phyloP scores from a whole-genome alignment of 2,329 filamentous ascomycete genomes.

The Sordariomycetes sp. region DNA sequence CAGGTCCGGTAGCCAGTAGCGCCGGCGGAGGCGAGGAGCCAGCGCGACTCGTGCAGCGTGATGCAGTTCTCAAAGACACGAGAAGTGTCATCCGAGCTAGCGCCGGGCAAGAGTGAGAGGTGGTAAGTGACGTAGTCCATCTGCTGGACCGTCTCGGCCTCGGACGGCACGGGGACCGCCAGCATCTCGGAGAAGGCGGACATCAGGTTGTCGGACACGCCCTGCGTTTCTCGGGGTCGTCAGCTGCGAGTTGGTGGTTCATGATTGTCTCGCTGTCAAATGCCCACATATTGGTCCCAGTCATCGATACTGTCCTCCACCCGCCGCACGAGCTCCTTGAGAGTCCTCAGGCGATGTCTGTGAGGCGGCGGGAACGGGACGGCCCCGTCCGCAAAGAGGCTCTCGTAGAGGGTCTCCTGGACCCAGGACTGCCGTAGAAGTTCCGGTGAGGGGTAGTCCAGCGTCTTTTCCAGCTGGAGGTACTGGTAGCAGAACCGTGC shows the following conservation, averaged over 20 bases:
- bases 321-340: slow-evolving; percentile 61
- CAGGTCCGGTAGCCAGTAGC: slow-evolving; percentile 72
- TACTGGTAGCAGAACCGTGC: slow-evolving; percentile 62
- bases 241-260: not conserved
- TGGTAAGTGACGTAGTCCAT: slow-evolving; percentile 68
- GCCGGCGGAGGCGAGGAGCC: slow-evolving; percentile 57
- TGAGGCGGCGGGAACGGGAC: slow-evolving; percentile 50
- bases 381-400: slow-evolving; percentile 52
- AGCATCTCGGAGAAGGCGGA: slow-evolving; percentile 55
- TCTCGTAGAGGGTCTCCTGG: slow-evolving; percentile 56
- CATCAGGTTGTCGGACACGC: slow-evolving; percentile 75
- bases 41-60: slow-evolving; percentile 58
- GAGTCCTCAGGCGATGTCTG: slow-evolving; percentile 58
- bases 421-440: slow-evolving; percentile 48
- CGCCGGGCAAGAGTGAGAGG: slow-evolving; percentile 21
- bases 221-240: slow-evolving; percentile 37
- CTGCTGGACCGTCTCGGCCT: slow-evolving; percentile 55
- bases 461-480: slow-evolving; percentile 57
- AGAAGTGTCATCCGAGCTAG: not conserved
- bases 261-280: not conserved
- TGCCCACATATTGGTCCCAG: slow-evolving; percentile 77
- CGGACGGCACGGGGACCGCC: slow-evolving; percentile 49
- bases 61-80: slow-evolving; percentile 22
- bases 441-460: slow-evolving; percentile 52
- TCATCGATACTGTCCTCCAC: slow-evolving; percentile 69